Evolutionary conservation across 768 basidiomycete genomes (phyloP), one percentile per base, ranked within the genome.

Genomic region (Tricholoma sp.): DNA sequence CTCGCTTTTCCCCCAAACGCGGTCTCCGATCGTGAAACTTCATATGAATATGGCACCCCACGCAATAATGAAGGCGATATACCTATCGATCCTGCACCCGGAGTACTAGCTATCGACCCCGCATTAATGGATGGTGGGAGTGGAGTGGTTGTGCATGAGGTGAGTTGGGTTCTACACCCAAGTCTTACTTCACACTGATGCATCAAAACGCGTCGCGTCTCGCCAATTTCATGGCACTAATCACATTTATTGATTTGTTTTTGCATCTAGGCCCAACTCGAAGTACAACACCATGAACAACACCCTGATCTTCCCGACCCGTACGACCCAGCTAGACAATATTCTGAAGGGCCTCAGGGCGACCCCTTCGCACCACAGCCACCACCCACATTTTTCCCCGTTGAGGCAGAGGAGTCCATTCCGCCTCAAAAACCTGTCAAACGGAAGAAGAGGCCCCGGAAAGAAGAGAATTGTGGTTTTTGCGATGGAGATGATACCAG

Each of bases 31-130:
- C 82, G 77, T 60, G 83, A 85, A 69, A 66, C 73, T 34, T 79
- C 83, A 31, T 76, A 82, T 70, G 84, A 87, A 59, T 74, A 78
- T 63, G 80, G 79, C 62, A 84, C 84, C 12, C 82, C 84, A 60
- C 73, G 74, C 68, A 79, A 76, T 75, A 77, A 74, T 72, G 71
- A 69, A 68, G 79, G 83, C 75, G 79, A 82, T 72, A 86, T 91
- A 70, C 87, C 88, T 61, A 90, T 91, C 76, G 89, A 91, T 82
- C 89, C 89, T 64, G 84, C 82, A 41, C 82, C 90, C 60, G 79
- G 72, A 49, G 78, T 68, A 33, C 69, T 76, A 18, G 65, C 75
- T 59, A 80, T 84, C 61, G 84, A 83, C 74, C 81, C 82, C 28
- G 73, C 74, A 56, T 71, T 84, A 52, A 70, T 79, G 59, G 60